A percentile compares a stretch with the other conserved stretches of the same genome.
Evolutionary conservation across 805 yeast species (phyloP).

Genomic region (Yamadazyma sp.): DNA sequence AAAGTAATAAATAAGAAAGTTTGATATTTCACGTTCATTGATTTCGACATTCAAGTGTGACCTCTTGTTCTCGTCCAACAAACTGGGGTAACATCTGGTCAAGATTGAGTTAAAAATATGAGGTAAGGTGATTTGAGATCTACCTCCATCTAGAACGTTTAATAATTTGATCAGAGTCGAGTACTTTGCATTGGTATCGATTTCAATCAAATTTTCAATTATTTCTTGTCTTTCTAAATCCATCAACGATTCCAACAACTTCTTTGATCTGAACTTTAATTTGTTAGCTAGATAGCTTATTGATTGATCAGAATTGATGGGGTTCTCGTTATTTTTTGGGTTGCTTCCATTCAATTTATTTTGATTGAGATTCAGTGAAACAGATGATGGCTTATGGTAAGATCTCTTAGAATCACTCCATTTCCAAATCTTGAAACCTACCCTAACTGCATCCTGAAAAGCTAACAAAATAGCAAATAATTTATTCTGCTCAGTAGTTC

Average conservation of each 20-base stretch:
- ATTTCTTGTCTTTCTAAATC: constrained; percentile 70
- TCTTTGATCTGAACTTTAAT: constrained; percentile 67
- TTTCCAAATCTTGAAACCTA: constrained; percentile 66
- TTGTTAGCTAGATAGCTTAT: constrained; percentile 46
- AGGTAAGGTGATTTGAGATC: constrained; percentile 72
- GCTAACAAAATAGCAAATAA: constrained; percentile 58
- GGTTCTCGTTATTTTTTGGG: background rate
- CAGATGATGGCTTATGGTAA: no score
- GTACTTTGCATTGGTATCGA: constrained; percentile 17
- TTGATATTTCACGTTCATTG: constrained; percentile 42
- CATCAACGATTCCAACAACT: constrained; percentile 61
- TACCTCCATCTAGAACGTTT: constrained; percentile 82
- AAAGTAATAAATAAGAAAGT: constrained; percentile 60
- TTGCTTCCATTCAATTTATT: background rate
- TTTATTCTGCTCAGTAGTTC: constrained; percentile 51
- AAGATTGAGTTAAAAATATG: constrained; percentile 55
- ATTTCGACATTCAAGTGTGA: constrained; percentile 50
- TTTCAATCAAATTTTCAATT: constrained; percentile 58
- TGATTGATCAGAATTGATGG: constrained; percentile 16
- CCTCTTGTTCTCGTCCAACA: constrained; percentile 26
- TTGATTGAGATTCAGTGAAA: constrained; percentile 7
- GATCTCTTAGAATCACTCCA: constrained; percentile 49
- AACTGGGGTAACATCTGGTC: constrained; percentile 41
- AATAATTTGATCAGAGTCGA: constrained; percentile 48
- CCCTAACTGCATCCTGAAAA: constrained; percentile 55